Evolutionary conservation across 257 asterid genomes (phyloP).

Genomic region (Solanum lycopersicoides): DNA sequence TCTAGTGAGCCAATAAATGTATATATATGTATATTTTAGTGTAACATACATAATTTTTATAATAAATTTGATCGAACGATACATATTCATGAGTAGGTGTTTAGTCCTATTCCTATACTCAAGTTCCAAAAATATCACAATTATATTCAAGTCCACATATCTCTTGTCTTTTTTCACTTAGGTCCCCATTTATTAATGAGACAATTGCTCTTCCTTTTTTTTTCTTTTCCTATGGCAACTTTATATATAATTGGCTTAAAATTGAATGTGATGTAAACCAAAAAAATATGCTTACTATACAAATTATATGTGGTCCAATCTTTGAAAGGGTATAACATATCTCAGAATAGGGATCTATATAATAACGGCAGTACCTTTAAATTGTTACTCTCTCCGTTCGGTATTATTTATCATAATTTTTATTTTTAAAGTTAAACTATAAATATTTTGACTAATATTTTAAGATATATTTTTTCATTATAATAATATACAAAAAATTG

Average conservation of each 20-base stretch:
- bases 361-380: neutral
- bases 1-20: too few relatives aligned
- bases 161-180: neutral
- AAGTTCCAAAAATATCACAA: neutral
- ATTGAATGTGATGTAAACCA: neutral
- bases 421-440: too few relatives aligned
- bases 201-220: neutral
- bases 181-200: neutral
- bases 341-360: neutral
- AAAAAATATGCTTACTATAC: neutral
- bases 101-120: neutral
- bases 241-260: neutral
- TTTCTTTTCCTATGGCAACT: neutral
- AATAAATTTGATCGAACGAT: neutral
- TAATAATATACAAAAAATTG: too few relatives aligned
- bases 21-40: too few relatives aligned
- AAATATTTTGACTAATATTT: too few relatives aligned
- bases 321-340: neutral
- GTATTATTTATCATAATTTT: too few relatives aligned
- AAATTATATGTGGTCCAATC: neutral
- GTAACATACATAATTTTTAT: neutral
- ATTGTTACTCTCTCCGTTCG: too few relatives aligned
- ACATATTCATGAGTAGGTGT: rapidly evolving
- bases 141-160: neutral
- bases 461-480: too few relatives aligned